These are phyloP conservation scores for Ogataea methylovora DNA, from an alignment of 805 yeast species.

Conservation along the genomic window DNA sequence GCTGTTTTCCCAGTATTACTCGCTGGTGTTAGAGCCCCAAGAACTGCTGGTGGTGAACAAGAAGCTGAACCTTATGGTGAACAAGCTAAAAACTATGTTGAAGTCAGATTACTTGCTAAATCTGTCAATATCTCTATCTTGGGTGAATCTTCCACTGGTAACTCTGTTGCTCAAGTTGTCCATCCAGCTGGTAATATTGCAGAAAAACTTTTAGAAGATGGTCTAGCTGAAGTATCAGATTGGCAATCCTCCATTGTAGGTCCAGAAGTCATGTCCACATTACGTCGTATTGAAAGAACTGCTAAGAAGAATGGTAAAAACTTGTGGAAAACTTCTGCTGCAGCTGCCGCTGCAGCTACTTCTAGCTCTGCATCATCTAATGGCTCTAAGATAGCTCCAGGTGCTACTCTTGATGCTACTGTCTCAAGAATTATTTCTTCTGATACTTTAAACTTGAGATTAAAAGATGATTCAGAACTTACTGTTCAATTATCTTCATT, in stretches of 20 bases:
- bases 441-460: slow-evolving; percentile 55
- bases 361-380: slow-evolving; percentile 9
- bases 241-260: slow-evolving; percentile 75
- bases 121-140: slow-evolving; percentile 48
- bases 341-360: slow-evolving; percentile 12
- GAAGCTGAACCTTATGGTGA: slow-evolving; percentile 56
- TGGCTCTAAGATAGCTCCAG: slow-evolving; percentile 12
- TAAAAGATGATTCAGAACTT: slow-evolving; percentile 42
- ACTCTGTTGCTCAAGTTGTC: slow-evolving; percentile 47
- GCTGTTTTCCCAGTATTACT: slow-evolving; percentile 51
- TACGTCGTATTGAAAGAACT: slow-evolving; percentile 57
- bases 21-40: slow-evolving; percentile 70
- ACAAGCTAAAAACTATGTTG: slow-evolving; percentile 58
- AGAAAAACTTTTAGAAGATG: slow-evolving; percentile 56
- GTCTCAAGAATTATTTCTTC: slow-evolving; percentile 58
- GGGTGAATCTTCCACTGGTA: slow-evolving; percentile 57
- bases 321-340: slow-evolving; percentile 39
- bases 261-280: slow-evolving; percentile 47
- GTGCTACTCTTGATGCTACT: slow-evolving; percentile 37
- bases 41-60: slow-evolving; percentile 44
- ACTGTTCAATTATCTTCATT: slow-evolving; percentile 73
- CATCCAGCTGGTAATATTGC: slow-evolving; percentile 79
- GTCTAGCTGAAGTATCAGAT: slow-evolving; percentile 70
- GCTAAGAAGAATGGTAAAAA: slow-evolving; percentile 53
- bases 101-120: slow-evolving; percentile 53